These are phyloP conservation scores for Tricholoma bakamatsutake DNA, from an alignment of 768 basidiomycete species.

Conservation along the genomic window DNA sequence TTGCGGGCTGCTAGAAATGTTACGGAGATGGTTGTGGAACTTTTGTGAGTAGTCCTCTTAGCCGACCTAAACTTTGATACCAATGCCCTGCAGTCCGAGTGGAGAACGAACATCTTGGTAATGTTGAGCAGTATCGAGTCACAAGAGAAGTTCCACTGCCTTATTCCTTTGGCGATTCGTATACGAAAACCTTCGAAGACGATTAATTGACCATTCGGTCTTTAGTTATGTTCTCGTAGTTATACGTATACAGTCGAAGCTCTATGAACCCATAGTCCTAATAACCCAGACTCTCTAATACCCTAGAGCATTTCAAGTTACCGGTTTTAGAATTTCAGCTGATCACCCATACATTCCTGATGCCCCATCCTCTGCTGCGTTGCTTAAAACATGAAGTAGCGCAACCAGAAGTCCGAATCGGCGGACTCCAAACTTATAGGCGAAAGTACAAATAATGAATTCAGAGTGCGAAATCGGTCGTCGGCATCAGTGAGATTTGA, in stretches of 20 bases:
- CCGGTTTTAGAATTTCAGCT: no score
- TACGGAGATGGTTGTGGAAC: conserved; percentile 88
- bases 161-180: conserved; percentile 53
- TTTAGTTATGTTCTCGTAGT: neutral
- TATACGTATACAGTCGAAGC: neutral
- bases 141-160: conserved; percentile 83
- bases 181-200: conserved; percentile 31
- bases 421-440: no score
- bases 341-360: no score
- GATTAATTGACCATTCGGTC: conserved; percentile 9
- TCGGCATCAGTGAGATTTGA: no score
- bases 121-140: conserved; percentile 88
- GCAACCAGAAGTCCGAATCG: no score
- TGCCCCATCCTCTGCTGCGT: no score
- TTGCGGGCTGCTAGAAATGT: conserved; percentile 64
- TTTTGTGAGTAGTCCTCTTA: conserved; percentile 55
- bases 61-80: neutral
- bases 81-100: conserved; percentile 48
- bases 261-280: no score
- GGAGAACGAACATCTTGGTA: conserved; percentile 91
- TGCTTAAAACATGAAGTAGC: no score
- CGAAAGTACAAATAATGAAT: no score
- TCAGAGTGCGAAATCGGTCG: no score
- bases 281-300: no score
- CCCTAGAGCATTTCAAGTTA: no score